These are phyloP conservation scores for Zygoascus ofunaensis DNA, from an alignment of 805 yeast genomes.

Conservation along the genomic window DNA sequence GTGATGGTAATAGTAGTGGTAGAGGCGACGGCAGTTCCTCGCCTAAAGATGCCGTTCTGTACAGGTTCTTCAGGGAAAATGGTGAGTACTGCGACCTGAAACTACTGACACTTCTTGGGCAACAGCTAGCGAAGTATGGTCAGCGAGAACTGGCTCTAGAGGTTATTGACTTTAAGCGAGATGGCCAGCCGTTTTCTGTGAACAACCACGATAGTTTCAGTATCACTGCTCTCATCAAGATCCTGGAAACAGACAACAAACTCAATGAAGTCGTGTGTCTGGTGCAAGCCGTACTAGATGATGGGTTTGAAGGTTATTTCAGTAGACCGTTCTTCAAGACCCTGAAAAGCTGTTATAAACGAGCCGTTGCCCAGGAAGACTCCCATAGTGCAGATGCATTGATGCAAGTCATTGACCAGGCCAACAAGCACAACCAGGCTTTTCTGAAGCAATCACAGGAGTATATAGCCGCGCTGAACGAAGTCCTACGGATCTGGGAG, in stretches of 20 bases:
- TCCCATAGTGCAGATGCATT: neutral
- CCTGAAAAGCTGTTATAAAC: neutral
- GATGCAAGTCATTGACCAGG: neutral
- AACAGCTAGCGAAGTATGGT: slow-evolving; percentile 6
- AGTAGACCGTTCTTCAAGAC: slow-evolving; percentile 5
- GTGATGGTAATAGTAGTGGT: neutral
- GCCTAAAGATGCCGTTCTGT: slow-evolving; percentile 1
- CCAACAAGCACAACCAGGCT: neutral
- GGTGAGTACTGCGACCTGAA: slow-evolving; percentile 2
- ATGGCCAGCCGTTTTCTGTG: slow-evolving; percentile 5
- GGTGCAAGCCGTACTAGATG: slow-evolving; percentile 2
- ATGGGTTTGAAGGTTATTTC: slow-evolving; percentile 1
- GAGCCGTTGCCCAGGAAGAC: slow-evolving; percentile 1
- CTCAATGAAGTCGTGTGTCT: slow-evolving; percentile 2
- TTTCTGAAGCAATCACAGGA: neutral
- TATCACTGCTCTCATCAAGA: slow-evolving; percentile 8
- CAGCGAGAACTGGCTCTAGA: slow-evolving; percentile 8
- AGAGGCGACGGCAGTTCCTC: neutral
- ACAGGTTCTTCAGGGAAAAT: slow-evolving; percentile 3
- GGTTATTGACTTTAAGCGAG: slow-evolving; percentile 12
- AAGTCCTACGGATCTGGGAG: neutral
- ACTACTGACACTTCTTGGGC: slow-evolving; percentile 10
- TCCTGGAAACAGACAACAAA: neutral
- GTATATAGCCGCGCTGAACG: neutral
- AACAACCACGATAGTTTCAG: slow-evolving; percentile 15